Conservation (phyloP, 257 asterid genomes). For the Cinchona pubescens region DNA sequence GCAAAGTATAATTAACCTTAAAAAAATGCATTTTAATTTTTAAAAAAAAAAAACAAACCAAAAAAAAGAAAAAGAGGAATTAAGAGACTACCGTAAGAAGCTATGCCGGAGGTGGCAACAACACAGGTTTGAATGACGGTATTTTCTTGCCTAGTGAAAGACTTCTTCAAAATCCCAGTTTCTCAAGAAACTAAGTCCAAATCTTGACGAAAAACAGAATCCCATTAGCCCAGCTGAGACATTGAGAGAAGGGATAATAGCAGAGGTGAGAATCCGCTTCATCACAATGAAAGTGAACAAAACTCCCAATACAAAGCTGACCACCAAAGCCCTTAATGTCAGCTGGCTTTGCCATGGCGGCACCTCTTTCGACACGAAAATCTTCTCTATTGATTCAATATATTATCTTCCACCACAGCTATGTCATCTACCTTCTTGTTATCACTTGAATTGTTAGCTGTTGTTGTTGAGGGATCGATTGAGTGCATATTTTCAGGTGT, state of each 20-base stretch:
- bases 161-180: slow-evolving; percentile 70
- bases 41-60: no score
- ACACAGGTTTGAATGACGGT: slow-evolving; percentile 93
- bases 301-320: slow-evolving; percentile 54
- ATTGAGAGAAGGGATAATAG: slow-evolving; percentile 84
- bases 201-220: slow-evolving; percentile 80
- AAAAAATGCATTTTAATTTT: no score
- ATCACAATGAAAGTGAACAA: slow-evolving; percentile 86
- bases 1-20: no score
- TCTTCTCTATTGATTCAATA: slow-evolving; percentile 51
- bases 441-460: background rate
- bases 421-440: slow-evolving; percentile 21
- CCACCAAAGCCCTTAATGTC: slow-evolving; percentile 68
- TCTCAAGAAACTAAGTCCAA: slow-evolving; percentile 68
- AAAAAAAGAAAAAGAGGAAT: no score
- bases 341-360: slow-evolving; percentile 91
- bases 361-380: slow-evolving; percentile 67
- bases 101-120: slow-evolving; percentile 94
- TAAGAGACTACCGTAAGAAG: slow-evolving; percentile 96
- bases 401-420: slow-evolving; percentile 16
- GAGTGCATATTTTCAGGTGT: no score
- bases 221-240: slow-evolving; percentile 94
- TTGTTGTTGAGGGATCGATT: background rate
- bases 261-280: slow-evolving; percentile 87
- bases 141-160: slow-evolving; percentile 85